Evolutionary conservation across 805 yeast species (phyloP).

Genomic region (Kazachstania africana): DNA sequence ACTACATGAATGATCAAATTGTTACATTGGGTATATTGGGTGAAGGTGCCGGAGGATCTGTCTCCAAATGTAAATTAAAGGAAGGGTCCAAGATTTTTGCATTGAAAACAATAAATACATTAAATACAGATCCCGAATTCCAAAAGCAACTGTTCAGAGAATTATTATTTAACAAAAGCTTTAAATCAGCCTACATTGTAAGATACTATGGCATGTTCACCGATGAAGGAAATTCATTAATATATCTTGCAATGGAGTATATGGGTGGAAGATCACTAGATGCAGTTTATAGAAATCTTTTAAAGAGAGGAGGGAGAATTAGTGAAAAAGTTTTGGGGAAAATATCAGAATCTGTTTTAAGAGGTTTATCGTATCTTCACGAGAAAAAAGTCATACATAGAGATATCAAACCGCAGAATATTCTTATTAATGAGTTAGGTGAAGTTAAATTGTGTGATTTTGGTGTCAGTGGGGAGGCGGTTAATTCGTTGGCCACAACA

Average conservation of each 20-base stretch:
- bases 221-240: conserved; percentile 63
- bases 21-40: conserved; percentile 65
- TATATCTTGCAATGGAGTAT: conserved; percentile 92
- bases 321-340: conserved; percentile 90
- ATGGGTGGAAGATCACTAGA: conserved; percentile 92
- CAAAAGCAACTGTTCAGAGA: conserved; percentile 88
- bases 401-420: conserved; percentile 93
- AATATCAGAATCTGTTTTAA: conserved; percentile 73
- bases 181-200: conserved; percentile 76
- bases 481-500: conserved; percentile 88
- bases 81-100: conserved; percentile 66
- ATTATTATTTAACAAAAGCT: conserved; percentile 73
- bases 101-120: conserved; percentile 41
- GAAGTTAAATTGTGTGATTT: conserved; percentile 90
- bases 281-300: conserved; percentile 73
- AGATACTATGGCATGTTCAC: conserved; percentile 87
- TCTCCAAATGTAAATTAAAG: conserved; percentile 59
- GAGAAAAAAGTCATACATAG: conserved; percentile 83
- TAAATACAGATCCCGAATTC: conserved; percentile 58
- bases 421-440: conserved; percentile 62
- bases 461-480: conserved; percentile 96
- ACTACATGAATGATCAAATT: conserved; percentile 43
- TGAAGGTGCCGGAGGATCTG: conserved; percentile 93
- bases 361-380: conserved; percentile 81
- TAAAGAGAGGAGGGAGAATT: conserved; percentile 67